phyloP scores from a whole-genome alignment of 768 basidiomycete species.

The Rubroboletus satanas region DNA sequence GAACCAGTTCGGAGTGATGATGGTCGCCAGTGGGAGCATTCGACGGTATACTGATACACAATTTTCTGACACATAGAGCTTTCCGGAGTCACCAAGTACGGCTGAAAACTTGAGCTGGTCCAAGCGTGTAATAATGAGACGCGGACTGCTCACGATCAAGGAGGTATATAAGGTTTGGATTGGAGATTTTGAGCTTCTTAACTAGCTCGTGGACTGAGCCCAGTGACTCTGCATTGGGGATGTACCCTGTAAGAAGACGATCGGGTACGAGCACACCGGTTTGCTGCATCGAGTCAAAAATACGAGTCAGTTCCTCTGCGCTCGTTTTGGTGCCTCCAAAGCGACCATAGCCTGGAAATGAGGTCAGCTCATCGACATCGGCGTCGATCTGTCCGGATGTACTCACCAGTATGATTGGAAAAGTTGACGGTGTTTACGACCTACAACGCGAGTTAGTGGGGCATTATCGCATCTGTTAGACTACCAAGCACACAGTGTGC shows the following conservation, averaged over 20 bases:
- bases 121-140: background rate
- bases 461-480: background rate
- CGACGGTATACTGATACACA: slow-evolving; percentile 83
- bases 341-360: slow-evolving; percentile 67
- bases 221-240: slow-evolving; percentile 80
- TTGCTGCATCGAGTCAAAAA: slow-evolving; percentile 69
- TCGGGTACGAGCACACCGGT: slow-evolving; percentile 72
- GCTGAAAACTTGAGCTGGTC: slow-evolving; percentile 43
- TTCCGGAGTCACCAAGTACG: slow-evolving; percentile 90
- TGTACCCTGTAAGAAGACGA: slow-evolving; percentile 86
- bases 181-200: slow-evolving; percentile 51
- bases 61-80: slow-evolving; percentile 81
- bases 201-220: slow-evolving; percentile 61
- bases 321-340: slow-evolving; percentile 77
- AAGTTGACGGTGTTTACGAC: slow-evolving; percentile 91
- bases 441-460: slow-evolving; percentile 34
- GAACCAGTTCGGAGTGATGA: slow-evolving; percentile 98
- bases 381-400: background rate
- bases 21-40: slow-evolving; percentile 77
- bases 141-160: slow-evolving; percentile 72
- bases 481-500: background rate
- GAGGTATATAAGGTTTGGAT: slow-evolving; percentile 72
- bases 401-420: slow-evolving; percentile 85
- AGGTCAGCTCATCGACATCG: background rate
- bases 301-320: slow-evolving; percentile 67